Base-by-base conservation (phyloP, 2,329 filamentous ascomycete species). In the Monosporascus sp. region DNA sequence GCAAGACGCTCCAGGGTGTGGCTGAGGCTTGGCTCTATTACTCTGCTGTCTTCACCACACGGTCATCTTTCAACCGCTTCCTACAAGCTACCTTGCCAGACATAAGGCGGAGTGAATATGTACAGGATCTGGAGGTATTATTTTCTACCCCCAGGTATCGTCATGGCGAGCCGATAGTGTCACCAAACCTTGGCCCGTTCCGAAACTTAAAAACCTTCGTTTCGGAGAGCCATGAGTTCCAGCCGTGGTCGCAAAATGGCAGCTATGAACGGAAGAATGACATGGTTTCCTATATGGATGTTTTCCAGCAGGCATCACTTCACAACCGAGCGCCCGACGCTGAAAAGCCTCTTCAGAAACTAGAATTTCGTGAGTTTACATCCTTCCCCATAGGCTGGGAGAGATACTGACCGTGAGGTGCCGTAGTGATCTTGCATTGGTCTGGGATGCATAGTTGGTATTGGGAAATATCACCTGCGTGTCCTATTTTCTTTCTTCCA, bases 11-110 rank as follows among this genome's bases (percentile, higher is more conserved):
- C 15, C 54, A 48, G 37, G 37, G 51, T 5, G 24, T 45, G 11
- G 55, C 55, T 8, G 55, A 59, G 47, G 22, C 52, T 11, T 53
- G 49, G 48, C 52, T 59, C 18, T 59, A 59, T 48, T 55, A 52
- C 24, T 46, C 40, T 8, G 53, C 52, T 15, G n/a, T 52, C 7
- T 59, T 59, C 48, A 51, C 26, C 37, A 55, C 22, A 11, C 22
- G 52, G 17, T 51, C 48, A 3, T 37, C 51, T 4, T 45, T 55
- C 24, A 35, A 53, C 37, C 37, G 14, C 1, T 56, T 56, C 48
- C 24, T 51, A 4, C 40, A 56, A 7, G 51, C 43, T 22, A 46
- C 35, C 44, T 35, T 20, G 35, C 37, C 40, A 40, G n/a, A 53
- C 4, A 51, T 51, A 37, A 35, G 44, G n/a, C 38, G 55, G n/a